These are phyloP conservation scores for Trichoderma aggressivum DNA, from an alignment of 2,329 filamentous ascomycete species.

Conservation along the genomic window DNA sequence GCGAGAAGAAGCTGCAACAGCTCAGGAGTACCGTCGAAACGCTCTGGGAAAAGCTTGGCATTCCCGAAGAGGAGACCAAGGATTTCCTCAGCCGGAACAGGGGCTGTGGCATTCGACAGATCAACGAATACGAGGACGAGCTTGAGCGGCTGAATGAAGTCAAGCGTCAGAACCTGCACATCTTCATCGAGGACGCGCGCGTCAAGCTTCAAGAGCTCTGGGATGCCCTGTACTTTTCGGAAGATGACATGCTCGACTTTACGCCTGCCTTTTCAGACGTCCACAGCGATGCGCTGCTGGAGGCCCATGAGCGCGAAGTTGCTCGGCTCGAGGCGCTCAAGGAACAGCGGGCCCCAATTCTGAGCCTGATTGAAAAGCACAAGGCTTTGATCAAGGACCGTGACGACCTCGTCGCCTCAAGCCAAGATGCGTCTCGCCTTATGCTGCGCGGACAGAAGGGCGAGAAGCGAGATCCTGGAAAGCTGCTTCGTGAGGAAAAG, in stretches of 20 bases:
- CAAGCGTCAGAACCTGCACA: slow-evolving; percentile 89
- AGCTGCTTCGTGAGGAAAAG: slow-evolving; percentile 93
- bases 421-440: slow-evolving; percentile 89
- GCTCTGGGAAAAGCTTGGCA: slow-evolving; percentile 82
- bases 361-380: slow-evolving; percentile 81
- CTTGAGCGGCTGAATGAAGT: slow-evolving; percentile 81
- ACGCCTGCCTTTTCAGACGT: slow-evolving; percentile 96
- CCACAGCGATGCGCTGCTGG: slow-evolving; percentile 90
- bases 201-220: slow-evolving; percentile 90
- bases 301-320: slow-evolving; percentile 93
- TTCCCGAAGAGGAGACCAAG: slow-evolving; percentile 80
- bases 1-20: slow-evolving; percentile 74
- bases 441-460: slow-evolving; percentile 91
- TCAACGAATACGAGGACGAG: slow-evolving; percentile 96
- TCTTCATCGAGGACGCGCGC: slow-evolving; percentile 93
- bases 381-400: slow-evolving; percentile 78
- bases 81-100: slow-evolving; percentile 82
- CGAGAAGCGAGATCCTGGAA: slow-evolving; percentile 89
- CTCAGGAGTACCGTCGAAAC: slow-evolving; percentile 74
- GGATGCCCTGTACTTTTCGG: slow-evolving; percentile 90
- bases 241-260: slow-evolving; percentile 98
- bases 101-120: slow-evolving; percentile 84
- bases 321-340: slow-evolving; percentile 72
- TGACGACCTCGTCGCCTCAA: slow-evolving; percentile 82
- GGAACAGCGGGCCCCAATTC: slow-evolving; percentile 81